phyloP scores from a whole-genome alignment of 352 stramenopile species.

The Globisporangium rhizosaccharum region DNA sequence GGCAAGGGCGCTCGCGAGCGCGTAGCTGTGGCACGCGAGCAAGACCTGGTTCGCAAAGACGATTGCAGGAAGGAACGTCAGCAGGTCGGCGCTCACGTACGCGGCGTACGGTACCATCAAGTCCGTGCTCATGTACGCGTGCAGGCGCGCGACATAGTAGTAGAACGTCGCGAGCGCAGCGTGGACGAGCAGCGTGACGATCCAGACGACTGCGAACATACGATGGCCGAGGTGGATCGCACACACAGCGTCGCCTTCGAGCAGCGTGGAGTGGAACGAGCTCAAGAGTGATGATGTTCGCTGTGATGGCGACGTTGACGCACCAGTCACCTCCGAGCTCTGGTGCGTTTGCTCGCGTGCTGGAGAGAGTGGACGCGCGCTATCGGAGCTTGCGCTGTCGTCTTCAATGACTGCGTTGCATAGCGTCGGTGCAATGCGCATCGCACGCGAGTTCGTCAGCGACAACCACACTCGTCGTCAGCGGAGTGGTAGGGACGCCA shows the following conservation, averaged over 20 bases:
- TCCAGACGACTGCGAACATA: background rate
- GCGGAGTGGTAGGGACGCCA: too few relatives aligned
- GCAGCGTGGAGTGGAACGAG: background rate
- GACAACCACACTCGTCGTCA: too few relatives aligned
- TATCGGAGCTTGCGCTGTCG: too few relatives aligned
- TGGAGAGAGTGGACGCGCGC: too few relatives aligned
- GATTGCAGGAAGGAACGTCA: constrained; percentile 2
- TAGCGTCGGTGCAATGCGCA: too few relatives aligned
- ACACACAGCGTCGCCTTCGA: background rate
- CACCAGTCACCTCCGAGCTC: too few relatives aligned
- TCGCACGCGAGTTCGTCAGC: too few relatives aligned
- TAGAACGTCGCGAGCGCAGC: constrained; percentile 5
- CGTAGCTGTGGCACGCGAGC: background rate
- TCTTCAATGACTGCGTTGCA: too few relatives aligned
- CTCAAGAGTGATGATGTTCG: background rate
- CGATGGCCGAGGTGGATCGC: background rate
- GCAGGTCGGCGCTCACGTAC: constrained; percentile 1
- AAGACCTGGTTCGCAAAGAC: background rate
- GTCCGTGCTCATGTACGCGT: constrained; percentile 1
- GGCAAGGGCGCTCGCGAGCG: constrained; percentile 1
- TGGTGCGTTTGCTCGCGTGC: too few relatives aligned
- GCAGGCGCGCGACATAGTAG: constrained; percentile 3
- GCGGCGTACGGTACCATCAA: background rate
- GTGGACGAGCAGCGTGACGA: constrained; percentile 1
- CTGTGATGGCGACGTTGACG: background rate